These are phyloP conservation scores for Phytopythium delawarense DNA, from an alignment of 352 stramenopile species.

Conservation along the genomic window DNA sequence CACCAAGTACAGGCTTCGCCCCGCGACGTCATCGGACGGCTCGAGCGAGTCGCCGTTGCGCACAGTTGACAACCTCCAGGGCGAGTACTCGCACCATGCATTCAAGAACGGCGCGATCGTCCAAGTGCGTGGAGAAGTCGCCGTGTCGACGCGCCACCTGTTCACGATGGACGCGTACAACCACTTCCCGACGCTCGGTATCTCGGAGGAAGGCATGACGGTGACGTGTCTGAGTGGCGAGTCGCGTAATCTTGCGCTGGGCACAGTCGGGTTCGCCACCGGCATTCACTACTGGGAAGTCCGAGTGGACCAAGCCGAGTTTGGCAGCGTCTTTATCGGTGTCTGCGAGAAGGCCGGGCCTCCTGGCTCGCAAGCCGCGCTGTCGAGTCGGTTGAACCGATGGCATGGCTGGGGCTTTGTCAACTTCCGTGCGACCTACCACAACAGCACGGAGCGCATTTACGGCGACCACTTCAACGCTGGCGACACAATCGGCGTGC, in stretches of 20 bases:
- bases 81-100: constrained; percentile 55
- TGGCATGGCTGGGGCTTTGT: constrained; percentile 96
- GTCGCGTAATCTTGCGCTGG: constrained; percentile 79
- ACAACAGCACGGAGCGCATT: constrained; percentile 89
- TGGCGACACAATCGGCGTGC: constrained; percentile 98
- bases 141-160: constrained; percentile 64
- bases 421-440: constrained; percentile 95
- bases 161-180: constrained; percentile 83
- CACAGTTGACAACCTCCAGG: constrained; percentile 33
- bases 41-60: constrained; percentile 1
- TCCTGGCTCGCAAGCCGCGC: constrained; percentile 67
- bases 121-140: constrained; percentile 58
- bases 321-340: constrained; percentile 97
- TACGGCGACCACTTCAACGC: constrained; percentile 90
- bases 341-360: constrained; percentile 90
- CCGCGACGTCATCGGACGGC: constrained; percentile 12
- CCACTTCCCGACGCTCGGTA: constrained; percentile 74
- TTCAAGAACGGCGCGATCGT: constrained; percentile 56
- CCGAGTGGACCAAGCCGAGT: constrained; percentile 95
- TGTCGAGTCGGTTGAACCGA: constrained; percentile 77
- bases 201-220: constrained; percentile 71
- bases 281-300: constrained; percentile 98
- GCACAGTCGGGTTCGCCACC: constrained; percentile 80
- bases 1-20: constrained; percentile 71
- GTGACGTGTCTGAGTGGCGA: constrained; percentile 85